Evolutionary conservation across 2,329 filamentous ascomycete genomes (phyloP).

Genomic region (Fusarium sp.): DNA sequence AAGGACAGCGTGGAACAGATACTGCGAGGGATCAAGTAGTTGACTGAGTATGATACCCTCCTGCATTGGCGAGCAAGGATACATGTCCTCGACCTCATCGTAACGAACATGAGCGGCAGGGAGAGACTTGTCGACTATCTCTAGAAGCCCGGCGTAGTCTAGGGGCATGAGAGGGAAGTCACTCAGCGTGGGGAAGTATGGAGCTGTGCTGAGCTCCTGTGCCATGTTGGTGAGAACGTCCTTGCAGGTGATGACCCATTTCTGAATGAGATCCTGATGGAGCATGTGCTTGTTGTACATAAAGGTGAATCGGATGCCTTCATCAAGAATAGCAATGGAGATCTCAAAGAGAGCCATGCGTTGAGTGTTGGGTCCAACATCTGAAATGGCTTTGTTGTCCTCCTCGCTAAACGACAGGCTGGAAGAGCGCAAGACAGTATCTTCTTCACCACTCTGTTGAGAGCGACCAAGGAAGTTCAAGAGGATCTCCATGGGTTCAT

Average conservation of each 20-base stretch:
- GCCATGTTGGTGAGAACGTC: constrained; percentile 14
- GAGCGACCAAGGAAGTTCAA: constrained; percentile 30
- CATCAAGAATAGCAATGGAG: constrained; percentile 21
- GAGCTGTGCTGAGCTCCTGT: constrained; percentile 19
- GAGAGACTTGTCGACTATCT: constrained; percentile 40
- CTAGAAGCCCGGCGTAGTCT: constrained; percentile 49
- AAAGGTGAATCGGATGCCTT: constrained; percentile 1
- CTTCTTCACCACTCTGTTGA: constrained; percentile 4
- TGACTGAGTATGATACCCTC: constrained; percentile 55
- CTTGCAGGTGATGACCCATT: constrained; percentile 32
- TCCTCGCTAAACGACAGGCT: constrained; percentile 14
- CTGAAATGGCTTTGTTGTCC: constrained; percentile 10
- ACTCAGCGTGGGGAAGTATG: constrained; percentile 48
- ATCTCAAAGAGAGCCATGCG: constrained; percentile 43
- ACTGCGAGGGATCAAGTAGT: constrained; percentile 33
- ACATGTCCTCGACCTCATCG: constrained; percentile 51
- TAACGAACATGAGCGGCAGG: constrained; percentile 33
- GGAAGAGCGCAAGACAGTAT: not conserved
- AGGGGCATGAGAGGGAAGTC: constrained; percentile 53
- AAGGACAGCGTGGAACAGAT: constrained; percentile 37
- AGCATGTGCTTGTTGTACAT: constrained; percentile 37
- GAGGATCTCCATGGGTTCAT: constrained; percentile 31
- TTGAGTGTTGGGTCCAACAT: constrained; percentile 18
- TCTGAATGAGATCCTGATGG: constrained; percentile 25
- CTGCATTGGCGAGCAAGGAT: constrained; percentile 57